Base-by-base conservation (phyloP, 805 yeast genomes). In the Suhomyces xylopsoci region DNA sequence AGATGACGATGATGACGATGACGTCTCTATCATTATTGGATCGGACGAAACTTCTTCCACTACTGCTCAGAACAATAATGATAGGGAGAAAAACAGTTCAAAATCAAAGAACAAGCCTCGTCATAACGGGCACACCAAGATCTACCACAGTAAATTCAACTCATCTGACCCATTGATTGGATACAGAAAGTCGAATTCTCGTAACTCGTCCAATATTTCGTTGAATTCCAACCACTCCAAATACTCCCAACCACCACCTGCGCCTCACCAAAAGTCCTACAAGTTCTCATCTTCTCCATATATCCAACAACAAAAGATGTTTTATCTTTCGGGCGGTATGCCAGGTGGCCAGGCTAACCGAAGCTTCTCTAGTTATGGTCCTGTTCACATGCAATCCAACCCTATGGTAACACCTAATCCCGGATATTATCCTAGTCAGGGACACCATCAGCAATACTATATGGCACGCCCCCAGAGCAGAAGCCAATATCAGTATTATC, bases 11-110 rank as follows among this genome's bases (percentile, higher is more conserved):
- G 64, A 65, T 24, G 68, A 65, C 5, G 77, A 72, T 47, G 76
- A 72, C 43, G 65, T 71, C 9, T 69, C 76, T 3, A 71, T 73
- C 24, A 66, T 73, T 34, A 71, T 73, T 50, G 73, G 68, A 10
- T 62, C 75, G 3, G 74, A 71, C 38, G 70, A 65, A 50, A 58
- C 65, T 10, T 40, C 64, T 8, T 58, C 62, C 1, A 58, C 64
- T n/a, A 57, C 62, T n/a, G 58, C 60, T 9, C 54, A 52, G 28
- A 60, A 57, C 49, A 55, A 55, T 19, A 47, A 51, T 43, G 28
- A 9, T 12, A 12, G 28, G 8, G 26, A 20, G 17, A 42, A 24
- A 6, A 15, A 40, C n/a, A 22, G 20, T 24, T 43, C 26, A 3
- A 45, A 47, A 25, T 34, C 42, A 12, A 49, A 44, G 14, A 30